Evolutionary conservation across 306 rosid genomes (phyloP).

Genomic region (Cucumis cinereus): DNA sequence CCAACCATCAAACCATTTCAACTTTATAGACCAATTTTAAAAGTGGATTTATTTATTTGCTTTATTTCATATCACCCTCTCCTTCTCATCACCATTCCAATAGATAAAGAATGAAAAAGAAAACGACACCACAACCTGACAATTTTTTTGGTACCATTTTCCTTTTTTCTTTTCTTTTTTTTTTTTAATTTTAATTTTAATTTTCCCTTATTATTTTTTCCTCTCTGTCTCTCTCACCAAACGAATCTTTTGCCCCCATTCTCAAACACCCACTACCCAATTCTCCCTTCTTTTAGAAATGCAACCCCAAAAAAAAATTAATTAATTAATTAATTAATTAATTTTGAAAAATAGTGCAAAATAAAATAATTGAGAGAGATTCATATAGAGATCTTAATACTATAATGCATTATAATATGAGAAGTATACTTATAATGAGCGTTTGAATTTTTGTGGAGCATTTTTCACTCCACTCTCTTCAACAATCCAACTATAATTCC

Average conservation of each 20-base stretch:
- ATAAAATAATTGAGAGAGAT: not conserved
- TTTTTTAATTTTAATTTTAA: too few relatives aligned
- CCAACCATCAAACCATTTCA: not conserved
- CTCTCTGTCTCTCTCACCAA: conserved; percentile 16
- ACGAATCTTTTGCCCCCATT: conserved; percentile 44
- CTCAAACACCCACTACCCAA: conserved; percentile 17
- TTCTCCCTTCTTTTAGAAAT: not conserved
- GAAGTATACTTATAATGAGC: too few relatives aligned
- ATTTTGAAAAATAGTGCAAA: conserved; percentile 9
- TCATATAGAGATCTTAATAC: not conserved
- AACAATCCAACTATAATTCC: conserved; percentile 8
- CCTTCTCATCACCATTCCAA: not conserved
- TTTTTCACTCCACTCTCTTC: conserved; percentile 9
- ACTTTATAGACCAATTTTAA: not conserved
- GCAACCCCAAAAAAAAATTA: not conserved
- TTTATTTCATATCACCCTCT: not conserved
- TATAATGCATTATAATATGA: not conserved
- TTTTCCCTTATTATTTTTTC: not conserved
- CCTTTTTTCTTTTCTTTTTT: not conserved
- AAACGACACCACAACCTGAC: conserved; percentile 47
- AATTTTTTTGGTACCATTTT: conserved; percentile 18
- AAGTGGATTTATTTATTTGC: conserved; percentile 1
- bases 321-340: too few relatives aligned
- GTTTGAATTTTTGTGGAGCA: conserved; percentile 7
- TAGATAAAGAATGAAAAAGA: conserved; percentile 21